These are phyloP conservation scores for Tuber magnatum DNA, from an alignment of 495 filamentous ascomycete species.

Conservation along the genomic window DNA sequence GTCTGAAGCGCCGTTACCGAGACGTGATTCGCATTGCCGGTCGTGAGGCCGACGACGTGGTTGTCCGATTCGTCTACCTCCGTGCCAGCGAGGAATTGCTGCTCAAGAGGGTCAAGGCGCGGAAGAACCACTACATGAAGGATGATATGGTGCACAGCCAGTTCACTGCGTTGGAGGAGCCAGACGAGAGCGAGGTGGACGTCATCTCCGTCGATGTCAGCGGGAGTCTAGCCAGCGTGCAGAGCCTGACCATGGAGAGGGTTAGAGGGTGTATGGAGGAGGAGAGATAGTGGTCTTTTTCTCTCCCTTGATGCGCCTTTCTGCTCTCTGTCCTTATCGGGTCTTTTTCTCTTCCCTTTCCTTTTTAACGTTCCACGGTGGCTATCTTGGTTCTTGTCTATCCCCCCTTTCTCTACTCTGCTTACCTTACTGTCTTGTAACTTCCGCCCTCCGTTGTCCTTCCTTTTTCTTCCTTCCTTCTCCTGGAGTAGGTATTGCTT, in stretches of 20 bases:
- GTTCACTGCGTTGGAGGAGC: conserved; percentile 75
- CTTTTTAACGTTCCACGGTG: conserved; percentile 13
- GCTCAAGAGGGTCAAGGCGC: conserved; percentile 61
- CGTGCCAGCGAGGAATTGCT: conserved; percentile 66
- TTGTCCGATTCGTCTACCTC: conserved; percentile 90
- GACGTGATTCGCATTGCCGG: conserved; percentile 85
- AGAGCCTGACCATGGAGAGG: conserved; percentile 55
- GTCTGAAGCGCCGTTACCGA: conserved; percentile 93
- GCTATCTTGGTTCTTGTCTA: neutral
- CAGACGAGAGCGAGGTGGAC: conserved; percentile 69
- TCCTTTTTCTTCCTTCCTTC: neutral
- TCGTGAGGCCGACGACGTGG: conserved; percentile 57
- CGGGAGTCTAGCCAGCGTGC: conserved; percentile 57
- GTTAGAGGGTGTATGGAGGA: conserved; percentile 44
- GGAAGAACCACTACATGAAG: conserved; percentile 93
- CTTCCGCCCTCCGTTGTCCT: neutral
- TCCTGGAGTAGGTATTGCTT: neutral
- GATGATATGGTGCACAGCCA: conserved; percentile 95
- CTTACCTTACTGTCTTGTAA: neutral
- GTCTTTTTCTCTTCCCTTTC: conserved; percentile 20
- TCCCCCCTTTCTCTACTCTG: neutral
- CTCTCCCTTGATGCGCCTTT: conserved; percentile 10
- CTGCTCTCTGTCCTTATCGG: conserved; percentile 8
- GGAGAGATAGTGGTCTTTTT: conserved; percentile 18
- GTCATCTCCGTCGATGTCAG: conserved; percentile 76